phyloP scores from a whole-genome alignment of 345 rosid species.

The Populus simonii region DNA sequence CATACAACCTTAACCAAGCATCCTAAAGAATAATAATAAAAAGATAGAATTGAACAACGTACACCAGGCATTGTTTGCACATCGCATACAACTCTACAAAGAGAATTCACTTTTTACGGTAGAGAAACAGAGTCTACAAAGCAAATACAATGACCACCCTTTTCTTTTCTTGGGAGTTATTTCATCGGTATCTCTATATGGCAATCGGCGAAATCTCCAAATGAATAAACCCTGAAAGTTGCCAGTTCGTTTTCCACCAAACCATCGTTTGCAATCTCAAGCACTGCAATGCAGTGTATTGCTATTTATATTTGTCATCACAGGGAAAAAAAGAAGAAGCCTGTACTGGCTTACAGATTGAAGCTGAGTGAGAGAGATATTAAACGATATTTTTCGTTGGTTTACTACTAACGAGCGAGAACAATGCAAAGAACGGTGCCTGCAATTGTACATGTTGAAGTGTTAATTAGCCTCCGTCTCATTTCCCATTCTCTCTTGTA shows the following conservation, averaged over 20 bases:
- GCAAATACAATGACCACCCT: too few species aligned
- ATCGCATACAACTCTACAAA: too few species aligned
- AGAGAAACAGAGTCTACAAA: too few species aligned
- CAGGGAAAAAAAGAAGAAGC: not conserved
- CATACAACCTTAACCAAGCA: not conserved
- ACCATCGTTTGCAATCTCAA: not conserved
- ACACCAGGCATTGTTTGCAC: too few species aligned
- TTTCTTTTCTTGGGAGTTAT: too few species aligned
- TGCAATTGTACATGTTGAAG: not conserved
- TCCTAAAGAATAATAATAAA: not conserved
- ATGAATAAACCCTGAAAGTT: not conserved
- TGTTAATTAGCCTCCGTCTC: not conserved
- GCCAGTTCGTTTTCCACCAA: not conserved
- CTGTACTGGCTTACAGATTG: not conserved
- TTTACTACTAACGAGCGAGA: not conserved
- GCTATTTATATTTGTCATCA: not conserved
- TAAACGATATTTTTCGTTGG: not conserved
- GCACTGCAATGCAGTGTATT: not conserved
- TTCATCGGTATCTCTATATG: not conserved
- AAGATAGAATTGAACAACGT: too few species aligned
- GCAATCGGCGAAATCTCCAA: not conserved
- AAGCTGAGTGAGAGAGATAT: not conserved
- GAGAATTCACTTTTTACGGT: too few species aligned
- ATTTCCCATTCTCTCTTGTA: not conserved
- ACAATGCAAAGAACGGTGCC: not conserved